These are phyloP conservation scores for Populus pruinosa DNA, from an alignment of 345 rosid genomes.

Conservation along the genomic window DNA sequence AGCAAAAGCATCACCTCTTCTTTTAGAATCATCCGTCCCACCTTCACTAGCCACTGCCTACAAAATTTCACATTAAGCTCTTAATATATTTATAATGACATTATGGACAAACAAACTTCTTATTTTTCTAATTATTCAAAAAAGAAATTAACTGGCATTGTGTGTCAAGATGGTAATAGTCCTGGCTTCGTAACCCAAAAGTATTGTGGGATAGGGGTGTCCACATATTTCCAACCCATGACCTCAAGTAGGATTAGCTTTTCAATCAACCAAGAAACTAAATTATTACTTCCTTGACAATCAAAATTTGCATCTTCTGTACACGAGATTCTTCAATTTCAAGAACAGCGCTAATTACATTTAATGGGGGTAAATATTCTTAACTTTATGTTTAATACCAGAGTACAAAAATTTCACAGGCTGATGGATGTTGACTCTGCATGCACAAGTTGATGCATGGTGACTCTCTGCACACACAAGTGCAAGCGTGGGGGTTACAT, in stretches of 20 bases:
- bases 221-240: background rate
- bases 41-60: conserved; percentile 99
- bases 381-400: background rate
- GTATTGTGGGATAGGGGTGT: background rate
- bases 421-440: background rate
- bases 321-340: background rate
- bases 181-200: background rate
- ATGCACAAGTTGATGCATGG: background rate
- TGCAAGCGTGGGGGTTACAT: too few relatives aligned
- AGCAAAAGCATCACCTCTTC: conserved; percentile 99
- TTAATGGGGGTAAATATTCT: background rate
- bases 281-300: background rate
- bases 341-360: background rate
- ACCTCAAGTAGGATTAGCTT: background rate
- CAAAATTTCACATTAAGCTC: conserved; percentile 25
- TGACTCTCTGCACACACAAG: background rate
- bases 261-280: background rate
- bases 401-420: background rate
- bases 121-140: background rate
- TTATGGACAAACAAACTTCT: background rate
- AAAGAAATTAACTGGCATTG: background rate
- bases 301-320: background rate
- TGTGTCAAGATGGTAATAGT: background rate
- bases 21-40: conserved; percentile 91
- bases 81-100: background rate